Base-by-base conservation (phyloP, 768 basidiomycete species). In the Boletellus ananas region DNA sequence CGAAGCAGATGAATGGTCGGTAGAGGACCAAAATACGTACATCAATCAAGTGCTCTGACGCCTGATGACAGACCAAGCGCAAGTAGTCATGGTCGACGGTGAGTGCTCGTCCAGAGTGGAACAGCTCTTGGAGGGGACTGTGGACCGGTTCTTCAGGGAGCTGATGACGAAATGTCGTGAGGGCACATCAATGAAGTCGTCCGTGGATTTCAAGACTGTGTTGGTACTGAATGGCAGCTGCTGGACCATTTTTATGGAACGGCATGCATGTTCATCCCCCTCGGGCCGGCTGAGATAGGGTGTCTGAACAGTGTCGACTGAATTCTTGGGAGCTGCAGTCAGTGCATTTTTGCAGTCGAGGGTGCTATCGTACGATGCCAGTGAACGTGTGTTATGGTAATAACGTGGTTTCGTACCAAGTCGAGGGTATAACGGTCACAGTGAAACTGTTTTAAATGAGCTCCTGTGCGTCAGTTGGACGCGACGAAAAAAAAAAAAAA, bases 261-360 rank as follows among this genome's bases (percentile, higher is more conserved):
- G 18, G 57, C 52, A 4, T 59, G 50, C 44, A 52, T 59, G 50
- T 25, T 59, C 40, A 27, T 56, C 16, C 27, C 43, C 5, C 33
- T 56, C n/a, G 51, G 34, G 39, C 39, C 51, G 0, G 49, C 46
- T 0, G 51, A 34, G 11, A 40, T 43, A 0, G 51, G 57, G 16
- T 17, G 20, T 0, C 2, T 21, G 11, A 25, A 25, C 23, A 6
- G 4, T 25, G 23, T 5, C 23, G 23, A 25, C 5, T 25, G 23
- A 25, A 5, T 25, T 25, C 3, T 25, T 25, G 23, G 23, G 23
- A 25, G 7, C 7, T 4, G 23, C 23, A 5, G 23, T 25, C 23
- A 6, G 23, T 5, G 23, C 7, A 1, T 25, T 25, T 25, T 25
- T 25, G n/a, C 23, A 5, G 23, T 25, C 23, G 23, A 25, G 23